Base-by-base conservation (phyloP, 768 basidiomycete genomes). In the Hebeloma cylindrosporum region DNA sequence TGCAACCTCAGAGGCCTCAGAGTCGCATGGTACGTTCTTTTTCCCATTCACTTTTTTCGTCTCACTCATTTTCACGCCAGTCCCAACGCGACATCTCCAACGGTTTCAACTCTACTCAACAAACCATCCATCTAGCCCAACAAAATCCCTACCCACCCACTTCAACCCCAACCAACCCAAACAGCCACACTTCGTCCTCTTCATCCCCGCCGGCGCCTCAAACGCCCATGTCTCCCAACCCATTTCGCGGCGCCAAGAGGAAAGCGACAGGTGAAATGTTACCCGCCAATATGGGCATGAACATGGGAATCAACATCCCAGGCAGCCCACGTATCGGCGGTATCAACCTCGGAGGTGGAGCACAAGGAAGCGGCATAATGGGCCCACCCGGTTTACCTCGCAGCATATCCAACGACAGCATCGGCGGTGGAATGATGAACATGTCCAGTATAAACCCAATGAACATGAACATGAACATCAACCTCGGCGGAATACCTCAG, bases 241-340 rank as follows among this genome's bases (percentile, higher is more conserved):
- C n/a, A n/a, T n/a, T n/a, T n/a, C 56, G 65, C 17, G 62, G 63
- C 7, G 55, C 62, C 8, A 65, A 65, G 42, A 52, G 65, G 11
- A 65, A 64, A 38, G 45, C 57, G 38, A 55, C 56, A 1, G 53
- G 51, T 25, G 47, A 56, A 41, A 60, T 59, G 20, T 58, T 52
- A 17, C 60, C 61, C 8, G 29, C 37, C 14, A 49, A 45, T 32
- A 45, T 35, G 25, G 38, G 31, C 29, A 44, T 40, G 16, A 36
- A 18, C 28, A 38, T 10, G 3, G 39, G 16, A 16, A 13, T 30
- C 28, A 41, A 34, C 33, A 34, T 36, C 23, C 52, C 48, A 13
- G 30, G 36, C 17, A 49, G 48, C 37, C 48, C 48, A 13, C 48
- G 44, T 13, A 41, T 45, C 10, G 49, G 49, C 14, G 40, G 49